phyloP scores from a whole-genome alignment of 2,329 filamentous ascomycete species.

The Aspergillus sp. region DNA sequence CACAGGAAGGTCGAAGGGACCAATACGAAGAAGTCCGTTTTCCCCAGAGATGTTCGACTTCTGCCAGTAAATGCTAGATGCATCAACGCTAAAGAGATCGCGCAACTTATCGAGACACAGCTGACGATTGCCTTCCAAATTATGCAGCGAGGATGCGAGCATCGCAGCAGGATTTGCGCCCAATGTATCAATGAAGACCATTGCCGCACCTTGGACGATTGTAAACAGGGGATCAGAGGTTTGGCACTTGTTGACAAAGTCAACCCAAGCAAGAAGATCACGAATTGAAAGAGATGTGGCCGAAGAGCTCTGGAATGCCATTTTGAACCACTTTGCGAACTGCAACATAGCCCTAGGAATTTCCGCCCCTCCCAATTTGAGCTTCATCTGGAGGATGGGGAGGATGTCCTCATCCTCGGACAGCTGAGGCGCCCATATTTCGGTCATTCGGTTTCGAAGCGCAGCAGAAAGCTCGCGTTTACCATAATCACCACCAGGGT shows the following conservation, averaged over 20 bases:
- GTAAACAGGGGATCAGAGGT: conserved; percentile 42
- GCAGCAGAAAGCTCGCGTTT: conserved; percentile 96
- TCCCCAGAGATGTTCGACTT: conserved; percentile 52
- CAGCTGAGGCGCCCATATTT: conserved; percentile 93
- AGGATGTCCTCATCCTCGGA: conserved; percentile 78
- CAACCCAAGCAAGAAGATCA: conserved; percentile 86
- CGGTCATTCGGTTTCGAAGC: conserved; percentile 89
- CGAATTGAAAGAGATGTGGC: conserved; percentile 78
- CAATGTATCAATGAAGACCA: conserved; percentile 91
- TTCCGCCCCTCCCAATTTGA: conserved; percentile 48
- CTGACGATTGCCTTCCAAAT: conserved; percentile 61
- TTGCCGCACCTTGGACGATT: conserved; percentile 77
- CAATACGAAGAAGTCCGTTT: conserved; percentile 54
- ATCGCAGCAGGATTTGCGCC: conserved; percentile 91
- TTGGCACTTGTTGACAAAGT: conserved; percentile 70
- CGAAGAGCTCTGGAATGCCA: conserved; percentile 65
- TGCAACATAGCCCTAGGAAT: conserved; percentile 65
- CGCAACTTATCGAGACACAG: conserved; percentile 66
- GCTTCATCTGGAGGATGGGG: conserved; percentile 74
- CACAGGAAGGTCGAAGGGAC: conserved; percentile 62
- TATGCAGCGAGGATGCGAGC: conserved; percentile 61
- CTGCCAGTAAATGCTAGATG: conserved; percentile 57
- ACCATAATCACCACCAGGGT: conserved; percentile 94
- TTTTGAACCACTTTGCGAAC: conserved; percentile 90
- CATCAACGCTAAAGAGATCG: conserved; percentile 56